Evolutionary conservation across 2,329 filamentous ascomycete species (phyloP).

Genomic region (Neodidymelliopsis sp.): DNA sequence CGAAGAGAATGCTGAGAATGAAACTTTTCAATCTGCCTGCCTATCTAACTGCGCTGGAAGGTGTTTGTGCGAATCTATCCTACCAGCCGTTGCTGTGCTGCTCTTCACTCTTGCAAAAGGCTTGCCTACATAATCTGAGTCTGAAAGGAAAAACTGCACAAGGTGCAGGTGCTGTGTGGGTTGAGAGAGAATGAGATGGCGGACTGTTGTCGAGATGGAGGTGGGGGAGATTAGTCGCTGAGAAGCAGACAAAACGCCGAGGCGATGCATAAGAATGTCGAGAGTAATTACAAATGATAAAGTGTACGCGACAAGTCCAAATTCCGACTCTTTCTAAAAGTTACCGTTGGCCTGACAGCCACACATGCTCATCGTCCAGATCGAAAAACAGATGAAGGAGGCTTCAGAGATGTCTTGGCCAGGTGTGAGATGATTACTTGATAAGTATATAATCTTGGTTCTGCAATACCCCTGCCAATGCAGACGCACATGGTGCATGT

Average conservation of each 20-base stretch:
- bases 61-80: background rate
- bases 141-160: background rate
- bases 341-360: background rate
- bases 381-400: background rate
- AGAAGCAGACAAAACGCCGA: slow-evolving; percentile 9
- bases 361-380: background rate
- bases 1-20: too few relatives aligned
- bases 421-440: slow-evolving; percentile 1
- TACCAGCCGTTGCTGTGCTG: slow-evolving; percentile 3
- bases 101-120: background rate
- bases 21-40: slow-evolving; percentile 10
- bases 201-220: background rate
- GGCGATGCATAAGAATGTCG: slow-evolving; percentile 14
- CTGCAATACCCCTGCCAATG: slow-evolving; percentile 2
- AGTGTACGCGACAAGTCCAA: slow-evolving; percentile 3
- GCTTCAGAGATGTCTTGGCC: background rate
- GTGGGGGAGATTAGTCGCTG: slow-evolving; percentile 1
- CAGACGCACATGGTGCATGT: slow-evolving; percentile 8
- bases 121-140: background rate
- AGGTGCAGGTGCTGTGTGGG: background rate
- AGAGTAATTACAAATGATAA: slow-evolving; percentile 16
- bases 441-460: slow-evolving; percentile 1
- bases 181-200: background rate
- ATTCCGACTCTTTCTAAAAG: slow-evolving; percentile 1
- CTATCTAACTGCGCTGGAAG: slow-evolving; percentile 7